These are phyloP conservation scores for Ophiorrhiza pumila DNA, from an alignment of 257 asterid species.

Conservation along the genomic window DNA sequence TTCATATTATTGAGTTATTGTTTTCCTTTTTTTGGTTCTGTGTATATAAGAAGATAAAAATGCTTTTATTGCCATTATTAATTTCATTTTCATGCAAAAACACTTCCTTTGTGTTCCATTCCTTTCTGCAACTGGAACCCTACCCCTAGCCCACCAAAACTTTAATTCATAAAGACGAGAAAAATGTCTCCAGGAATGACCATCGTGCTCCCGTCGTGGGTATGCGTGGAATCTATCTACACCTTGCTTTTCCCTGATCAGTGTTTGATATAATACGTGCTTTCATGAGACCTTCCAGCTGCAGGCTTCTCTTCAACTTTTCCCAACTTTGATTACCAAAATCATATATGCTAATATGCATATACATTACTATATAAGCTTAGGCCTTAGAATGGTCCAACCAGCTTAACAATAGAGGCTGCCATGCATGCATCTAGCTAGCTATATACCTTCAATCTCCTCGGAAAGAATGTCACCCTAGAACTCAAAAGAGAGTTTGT, in stretches of 20 bases:
- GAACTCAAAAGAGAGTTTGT: background rate
- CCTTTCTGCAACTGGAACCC: slow-evolving; percentile 10
- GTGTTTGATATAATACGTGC: background rate
- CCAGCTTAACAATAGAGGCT: background rate
- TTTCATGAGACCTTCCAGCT: background rate
- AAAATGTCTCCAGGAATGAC: background rate
- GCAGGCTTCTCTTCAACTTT: background rate
- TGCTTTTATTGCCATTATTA: background rate
- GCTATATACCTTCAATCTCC: background rate
- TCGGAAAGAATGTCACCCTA: background rate
- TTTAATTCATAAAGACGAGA: background rate
- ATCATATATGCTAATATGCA: background rate
- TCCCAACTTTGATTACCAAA: background rate
- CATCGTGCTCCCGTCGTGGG: slow-evolving; percentile 19
- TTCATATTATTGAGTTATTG: too few relatives aligned
- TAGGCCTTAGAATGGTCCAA: slow-evolving; percentile 14
- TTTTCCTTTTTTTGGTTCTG: background rate
- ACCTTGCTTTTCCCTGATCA: slow-evolving; percentile 3
- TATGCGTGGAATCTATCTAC: slow-evolving; percentile 1
- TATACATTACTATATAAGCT: too few relatives aligned
- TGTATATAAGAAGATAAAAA: background rate
- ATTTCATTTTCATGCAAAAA: background rate
- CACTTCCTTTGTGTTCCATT: background rate
- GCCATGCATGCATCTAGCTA: background rate
- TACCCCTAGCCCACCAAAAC: slow-evolving; percentile 17